phyloP scores from a whole-genome alignment of 257 asterid genomes.

The Primulina eburnea region DNA sequence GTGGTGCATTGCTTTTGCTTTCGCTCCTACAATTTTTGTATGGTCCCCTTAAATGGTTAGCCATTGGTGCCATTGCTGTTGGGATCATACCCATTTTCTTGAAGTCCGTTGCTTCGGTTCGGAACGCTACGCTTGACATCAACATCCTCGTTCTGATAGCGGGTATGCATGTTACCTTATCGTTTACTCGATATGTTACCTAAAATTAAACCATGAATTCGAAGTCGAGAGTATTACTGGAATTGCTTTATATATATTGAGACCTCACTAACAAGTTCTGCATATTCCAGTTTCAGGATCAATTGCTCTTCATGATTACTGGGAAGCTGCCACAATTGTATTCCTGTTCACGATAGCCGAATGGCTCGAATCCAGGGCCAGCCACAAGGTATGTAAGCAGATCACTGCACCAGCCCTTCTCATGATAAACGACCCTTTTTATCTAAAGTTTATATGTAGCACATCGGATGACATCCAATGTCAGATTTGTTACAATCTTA shows the following conservation, averaged over 20 bases:
- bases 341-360: conserved; percentile 75
- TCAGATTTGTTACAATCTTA: neutral
- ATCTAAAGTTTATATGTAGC: neutral
- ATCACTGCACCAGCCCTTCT: neutral
- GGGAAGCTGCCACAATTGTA: conserved; percentile 92
- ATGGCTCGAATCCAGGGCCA: conserved; percentile 85
- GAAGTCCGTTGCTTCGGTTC: conserved; percentile 46
- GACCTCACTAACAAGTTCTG: neutral
- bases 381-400: conserved; percentile 60
- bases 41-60: conserved; percentile 66
- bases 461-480: too few species aligned
- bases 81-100: conserved; percentile 60
- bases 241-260: neutral
- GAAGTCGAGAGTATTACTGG: too few species aligned
- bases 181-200: too few species aligned
- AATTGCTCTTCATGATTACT: conserved; percentile 60
- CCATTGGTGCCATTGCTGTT: conserved; percentile 55
- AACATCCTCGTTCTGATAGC: conserved; percentile 76
- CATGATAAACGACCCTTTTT: neutral
- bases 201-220: too few species aligned
- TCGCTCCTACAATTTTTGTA: conserved; percentile 48
- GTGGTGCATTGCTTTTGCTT: conserved; percentile 53
- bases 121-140: conserved; percentile 50
- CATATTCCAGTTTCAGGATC: conserved; percentile 69
- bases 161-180: conserved; percentile 35